These are phyloP conservation scores for Somion occarium DNA, from an alignment of 1,284 basidiomycete species.

Conservation along the genomic window DNA sequence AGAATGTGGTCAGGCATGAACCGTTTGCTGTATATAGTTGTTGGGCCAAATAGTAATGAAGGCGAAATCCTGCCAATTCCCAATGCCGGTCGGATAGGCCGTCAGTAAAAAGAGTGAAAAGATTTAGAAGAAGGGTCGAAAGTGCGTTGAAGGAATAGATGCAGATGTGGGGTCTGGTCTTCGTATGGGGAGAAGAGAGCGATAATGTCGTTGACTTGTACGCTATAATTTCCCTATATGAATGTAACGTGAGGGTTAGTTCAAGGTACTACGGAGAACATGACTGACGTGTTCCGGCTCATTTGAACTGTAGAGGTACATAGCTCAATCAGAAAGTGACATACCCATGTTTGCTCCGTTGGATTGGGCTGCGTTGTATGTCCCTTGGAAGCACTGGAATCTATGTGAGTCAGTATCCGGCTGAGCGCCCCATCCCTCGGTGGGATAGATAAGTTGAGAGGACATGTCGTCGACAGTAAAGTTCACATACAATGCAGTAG, in stretches of 20 bases:
- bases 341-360: slow-evolving; percentile 20
- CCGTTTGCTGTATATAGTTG: too few relatives aligned
- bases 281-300: not conserved
- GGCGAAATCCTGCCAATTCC: not conserved
- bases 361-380: slow-evolving; percentile 24
- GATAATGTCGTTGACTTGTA: not conserved
- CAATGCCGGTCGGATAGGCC: not conserved
- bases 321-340: not conserved
- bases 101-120: not conserved
- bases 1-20: too few relatives aligned
- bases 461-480: slow-evolving; percentile 28
- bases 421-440: slow-evolving; percentile 21
- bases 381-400: slow-evolving; percentile 22
- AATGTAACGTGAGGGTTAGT: not conserved
- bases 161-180: not conserved
- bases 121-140: not conserved
- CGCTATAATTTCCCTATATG: slow-evolving; percentile 3
- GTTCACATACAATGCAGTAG: slow-evolving; percentile 17
- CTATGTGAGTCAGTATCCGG: slow-evolving; percentile 15
- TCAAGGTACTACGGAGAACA: not conserved
- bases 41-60: not conserved
- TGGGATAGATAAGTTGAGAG: slow-evolving; percentile 21
- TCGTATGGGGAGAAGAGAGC: not conserved
- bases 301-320: not conserved
- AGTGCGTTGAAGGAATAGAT: not conserved